Conservation (phyloP, 2,329 filamentous ascomycete genomes). For the Phoma sp. region DNA sequence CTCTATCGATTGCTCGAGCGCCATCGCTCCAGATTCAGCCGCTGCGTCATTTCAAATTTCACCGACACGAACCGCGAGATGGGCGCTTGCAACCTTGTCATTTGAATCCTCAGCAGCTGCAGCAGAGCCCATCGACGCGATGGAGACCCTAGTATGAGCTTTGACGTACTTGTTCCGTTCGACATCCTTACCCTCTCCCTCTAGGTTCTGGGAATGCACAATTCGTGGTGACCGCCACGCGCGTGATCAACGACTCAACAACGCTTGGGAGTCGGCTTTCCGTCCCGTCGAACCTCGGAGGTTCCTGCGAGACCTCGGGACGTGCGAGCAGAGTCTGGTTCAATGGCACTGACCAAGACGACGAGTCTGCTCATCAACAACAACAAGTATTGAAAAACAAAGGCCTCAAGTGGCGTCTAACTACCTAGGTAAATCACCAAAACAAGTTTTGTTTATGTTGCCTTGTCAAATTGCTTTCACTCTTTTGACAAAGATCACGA, state of each 20-base stretch:
- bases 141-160: too few relatives aligned
- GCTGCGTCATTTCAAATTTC: conserved; percentile 11
- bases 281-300: not conserved
- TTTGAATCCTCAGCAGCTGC: not conserved
- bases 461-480: too few relatives aligned
- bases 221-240: not conserved
- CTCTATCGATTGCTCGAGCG: conserved; percentile 4
- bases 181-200: not conserved
- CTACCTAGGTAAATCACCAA: too few relatives aligned
- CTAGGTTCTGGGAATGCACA: not conserved
- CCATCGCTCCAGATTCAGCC: conserved; percentile 5
- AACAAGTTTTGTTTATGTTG: too few relatives aligned
- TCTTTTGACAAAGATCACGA: too few relatives aligned
- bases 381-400: too few relatives aligned
- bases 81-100: not conserved
- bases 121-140: not conserved
- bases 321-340: not conserved
- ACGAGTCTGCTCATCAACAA: too few relatives aligned
- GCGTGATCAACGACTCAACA: not conserved
- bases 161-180: not conserved
- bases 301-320: not conserved
- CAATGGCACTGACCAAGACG: not conserved
- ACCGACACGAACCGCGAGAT: conserved; percentile 7
- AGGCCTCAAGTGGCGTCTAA: too few relatives aligned
- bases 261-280: not conserved